Evolutionary conservation across 345 rosid species (phyloP), one percentile per base, ranked within the genome.

Genomic region (Iberis pinnata): DNA sequence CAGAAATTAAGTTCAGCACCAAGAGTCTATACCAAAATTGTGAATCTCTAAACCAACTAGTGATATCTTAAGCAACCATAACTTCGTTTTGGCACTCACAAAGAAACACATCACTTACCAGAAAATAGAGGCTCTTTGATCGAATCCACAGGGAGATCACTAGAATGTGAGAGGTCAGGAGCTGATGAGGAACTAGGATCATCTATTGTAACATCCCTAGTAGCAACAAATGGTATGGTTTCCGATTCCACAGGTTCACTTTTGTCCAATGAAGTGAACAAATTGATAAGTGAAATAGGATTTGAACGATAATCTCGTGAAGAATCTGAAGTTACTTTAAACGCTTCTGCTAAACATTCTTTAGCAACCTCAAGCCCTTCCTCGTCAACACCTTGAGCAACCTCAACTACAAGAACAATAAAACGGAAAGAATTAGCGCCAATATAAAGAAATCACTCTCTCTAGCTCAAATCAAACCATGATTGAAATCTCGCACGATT

Each of bases 281-380:
- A 43, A 45, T 71, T 65, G 17, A 85, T 53, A 60, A 88, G 76
- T 5, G 73, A 70, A 61, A 82, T 69, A 36, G 83, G 76, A 36
- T 70, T 76, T 0, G 53, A 20, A 4, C n/a, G 56, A 31, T 42
- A 37, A 49, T 72, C 70, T 9, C 56, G 54, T 16, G 46, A 20
- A 42, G 67, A 49, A 39, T 68, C 53, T 12, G 77, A 53, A 38
- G 63, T 62, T 10, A 78, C 71, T 46, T 72, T 71, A 53, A 88
- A 88, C 16, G 73, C 87, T 42, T 78, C 89, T 0, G 39, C 24
- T 68, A 88, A 71, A 60, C 92, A 88, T 56, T 88, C 95, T 61
- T 52, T 78, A 35, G 82, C 89, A 61, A 88, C 89, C 60, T 85
- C 89, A 63, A 88, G 71, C 9, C 89, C 92, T 79, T 88, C 97